Conservation (phyloP, 768 basidiomycete genomes). For the Boletus rufocinnamomeus region DNA sequence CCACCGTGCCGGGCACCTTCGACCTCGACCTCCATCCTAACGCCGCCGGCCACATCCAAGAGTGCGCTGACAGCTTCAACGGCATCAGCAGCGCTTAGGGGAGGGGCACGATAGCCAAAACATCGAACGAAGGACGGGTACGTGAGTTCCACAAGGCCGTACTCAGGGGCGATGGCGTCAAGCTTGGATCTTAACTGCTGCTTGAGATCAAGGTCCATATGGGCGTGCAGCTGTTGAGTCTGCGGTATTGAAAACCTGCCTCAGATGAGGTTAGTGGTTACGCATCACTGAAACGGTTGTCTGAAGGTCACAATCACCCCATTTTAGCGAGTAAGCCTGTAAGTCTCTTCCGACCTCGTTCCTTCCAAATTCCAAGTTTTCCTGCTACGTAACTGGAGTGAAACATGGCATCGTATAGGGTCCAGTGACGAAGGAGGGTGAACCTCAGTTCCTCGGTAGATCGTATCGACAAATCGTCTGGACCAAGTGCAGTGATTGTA, state of each 20-base stretch:
- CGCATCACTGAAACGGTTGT: slow-evolving; percentile 1
- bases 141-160: slow-evolving; percentile 88
- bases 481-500: slow-evolving; percentile 55
- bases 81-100: slow-evolving; percentile 89
- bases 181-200: slow-evolving; percentile 76
- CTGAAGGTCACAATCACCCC: slow-evolving; percentile 62
- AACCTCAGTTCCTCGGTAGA: slow-evolving; percentile 90
- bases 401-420: slow-evolving; percentile 95
- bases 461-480: slow-evolving; percentile 84
- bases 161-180: slow-evolving; percentile 89
- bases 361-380: slow-evolving; percentile 95
- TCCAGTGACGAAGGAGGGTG: slow-evolving; percentile 97
- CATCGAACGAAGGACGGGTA: slow-evolving; percentile 94
- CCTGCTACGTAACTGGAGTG: slow-evolving; percentile 96
- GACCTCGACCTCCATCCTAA: slow-evolving; percentile 87
- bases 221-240: slow-evolving; percentile 89
- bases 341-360: slow-evolving; percentile 84
- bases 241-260: slow-evolving; percentile 89
- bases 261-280: slow-evolving; percentile 16
- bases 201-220: slow-evolving; percentile 98
- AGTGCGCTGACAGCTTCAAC: slow-evolving; percentile 88
- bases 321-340: slow-evolving; percentile 96
- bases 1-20: slow-evolving; percentile 89
- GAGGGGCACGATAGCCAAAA: slow-evolving; percentile 86
- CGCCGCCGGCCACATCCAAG: slow-evolving; percentile 86